Evolutionary conservation across 495 filamentous ascomycete genomes (phyloP), one percentile per base, ranked within the genome.

Genomic region (Filosporella fistucella): DNA sequence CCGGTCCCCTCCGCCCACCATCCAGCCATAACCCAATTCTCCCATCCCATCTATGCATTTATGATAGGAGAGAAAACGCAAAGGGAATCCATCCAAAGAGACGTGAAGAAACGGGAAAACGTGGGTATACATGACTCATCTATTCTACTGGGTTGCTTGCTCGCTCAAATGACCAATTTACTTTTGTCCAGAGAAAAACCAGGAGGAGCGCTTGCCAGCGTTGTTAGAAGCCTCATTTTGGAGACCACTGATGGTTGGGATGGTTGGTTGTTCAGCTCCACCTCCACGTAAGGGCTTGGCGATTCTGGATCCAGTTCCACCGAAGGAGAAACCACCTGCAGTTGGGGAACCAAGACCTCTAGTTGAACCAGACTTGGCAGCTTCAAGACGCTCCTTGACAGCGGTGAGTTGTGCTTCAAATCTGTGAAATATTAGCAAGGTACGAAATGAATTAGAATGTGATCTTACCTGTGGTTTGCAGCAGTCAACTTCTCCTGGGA

Each of bases 351-450:
- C 77, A 24, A 95, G 75, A 41, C 86, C 86, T 49, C 88, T 85
- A 11, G 90, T 91, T 45, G 82, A 88, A 55, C 89, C 89, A 42
- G 82, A 77, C 68, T 96, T 98, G 57, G 89, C 93, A 42, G 91
- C 90, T 67, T 97, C 93, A 46, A 97, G 82, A 52, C 93, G 85
- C 68, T 97, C 93, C 71, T 96, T 97, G 63, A 98, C 93, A 46
- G 90, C 90, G 4, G 90, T 86, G 63, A 98, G 85, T 70, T 98
- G 93, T 13, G 86, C 82, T 74, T 98, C 93, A 74, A 98, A 98
- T 66, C 93, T 60, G 32, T 39, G 7, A 1, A 12, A 2, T 42
- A 16, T 46, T 40, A 49, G 45, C 95, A 63, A 55, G n/a, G 33
- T 38, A 23, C 4, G 17, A 16, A 48, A 36, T 23, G 22, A 29